Evolutionary conservation across 108 stramenopile genomes (phyloP).

Genomic region (Pseudonitzschia delicatissima): DNA sequence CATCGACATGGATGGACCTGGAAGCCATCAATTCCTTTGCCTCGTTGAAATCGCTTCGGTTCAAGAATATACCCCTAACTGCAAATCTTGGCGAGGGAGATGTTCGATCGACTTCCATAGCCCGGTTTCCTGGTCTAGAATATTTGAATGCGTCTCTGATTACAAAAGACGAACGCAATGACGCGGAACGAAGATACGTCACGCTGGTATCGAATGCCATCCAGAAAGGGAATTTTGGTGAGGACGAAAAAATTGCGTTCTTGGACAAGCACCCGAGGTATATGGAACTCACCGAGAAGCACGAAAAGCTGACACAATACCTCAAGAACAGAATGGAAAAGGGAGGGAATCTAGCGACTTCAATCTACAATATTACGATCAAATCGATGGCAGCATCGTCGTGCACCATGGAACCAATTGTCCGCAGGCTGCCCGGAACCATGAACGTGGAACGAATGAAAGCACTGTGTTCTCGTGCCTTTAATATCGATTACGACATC

Average conservation of each 20-base stretch:
- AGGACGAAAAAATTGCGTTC: constrained; percentile 13
- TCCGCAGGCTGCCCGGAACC: constrained; percentile 63
- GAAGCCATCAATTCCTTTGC: constrained; percentile 49
- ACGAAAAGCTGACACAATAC: constrained; percentile 50
- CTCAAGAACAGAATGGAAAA: constrained; percentile 3
- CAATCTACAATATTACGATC: constrained; percentile 70
- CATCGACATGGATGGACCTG: constrained; percentile 64
- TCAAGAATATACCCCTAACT: constrained; percentile 73
- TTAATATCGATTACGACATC: constrained; percentile 68
- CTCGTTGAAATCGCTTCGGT: constrained; percentile 47
- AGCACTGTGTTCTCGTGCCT: constrained; percentile 70
- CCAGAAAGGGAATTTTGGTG: background rate
- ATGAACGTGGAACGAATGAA: constrained; percentile 78
- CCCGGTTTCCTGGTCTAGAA: constrained; percentile 58
- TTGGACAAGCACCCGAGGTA: constrained; percentile 63
- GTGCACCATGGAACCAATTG: constrained; percentile 70
- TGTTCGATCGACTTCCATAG: constrained; percentile 70
- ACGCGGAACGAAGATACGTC: constrained; percentile 81
- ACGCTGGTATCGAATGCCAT: constrained; percentile 28
- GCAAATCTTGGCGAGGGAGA: constrained; percentile 66
- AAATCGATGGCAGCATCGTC: constrained; percentile 67
- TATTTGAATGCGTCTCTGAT: constrained; percentile 75
- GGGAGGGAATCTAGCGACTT: constrained; percentile 36
- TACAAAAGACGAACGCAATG: constrained; percentile 58
- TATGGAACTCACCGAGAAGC: constrained; percentile 39